phyloP scores from a whole-genome alignment of 140 eudicot genomes.

The Eryngium alpinum region DNA sequence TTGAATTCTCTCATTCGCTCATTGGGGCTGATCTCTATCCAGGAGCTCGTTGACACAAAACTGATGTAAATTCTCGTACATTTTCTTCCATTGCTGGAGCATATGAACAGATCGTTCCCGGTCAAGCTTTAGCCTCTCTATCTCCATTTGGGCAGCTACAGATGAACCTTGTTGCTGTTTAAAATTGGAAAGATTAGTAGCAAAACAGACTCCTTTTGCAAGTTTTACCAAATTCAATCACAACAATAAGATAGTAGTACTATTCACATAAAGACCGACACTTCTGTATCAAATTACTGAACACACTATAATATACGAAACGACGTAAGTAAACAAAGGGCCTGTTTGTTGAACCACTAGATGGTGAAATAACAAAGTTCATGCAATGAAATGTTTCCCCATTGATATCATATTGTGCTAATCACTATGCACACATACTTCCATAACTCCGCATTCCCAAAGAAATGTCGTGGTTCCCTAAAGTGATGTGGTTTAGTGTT shows the following conservation, averaged over 20 bases:
- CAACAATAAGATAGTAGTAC: neutral
- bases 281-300: too few species aligned
- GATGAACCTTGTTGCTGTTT: slow-evolving; percentile 73
- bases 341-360: neutral
- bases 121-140: slow-evolving; percentile 61
- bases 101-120: slow-evolving; percentile 50
- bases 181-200: neutral
- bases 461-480: neutral
- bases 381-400: too few species aligned
- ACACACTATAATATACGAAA: neutral
- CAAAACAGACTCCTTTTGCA: neutral
- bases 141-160: slow-evolving; percentile 76
- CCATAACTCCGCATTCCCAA: neutral
- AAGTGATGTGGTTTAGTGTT: neutral
- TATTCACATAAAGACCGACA: neutral
- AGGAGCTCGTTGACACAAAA: slow-evolving; percentile 63
- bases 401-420: neutral
- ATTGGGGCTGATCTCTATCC: slow-evolving; percentile 34
- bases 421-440: neutral
- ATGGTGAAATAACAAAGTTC: too few species aligned
- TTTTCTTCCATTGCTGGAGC: slow-evolving; percentile 79
- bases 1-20: slow-evolving; percentile 28
- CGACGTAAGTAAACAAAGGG: neutral
- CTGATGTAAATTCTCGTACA: slow-evolving; percentile 65
- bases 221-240: neutral